Evolutionary conservation across 345 rosid genomes (phyloP), one percentile per base, ranked within the genome.

Genomic region (Conringia planisiliqua): DNA sequence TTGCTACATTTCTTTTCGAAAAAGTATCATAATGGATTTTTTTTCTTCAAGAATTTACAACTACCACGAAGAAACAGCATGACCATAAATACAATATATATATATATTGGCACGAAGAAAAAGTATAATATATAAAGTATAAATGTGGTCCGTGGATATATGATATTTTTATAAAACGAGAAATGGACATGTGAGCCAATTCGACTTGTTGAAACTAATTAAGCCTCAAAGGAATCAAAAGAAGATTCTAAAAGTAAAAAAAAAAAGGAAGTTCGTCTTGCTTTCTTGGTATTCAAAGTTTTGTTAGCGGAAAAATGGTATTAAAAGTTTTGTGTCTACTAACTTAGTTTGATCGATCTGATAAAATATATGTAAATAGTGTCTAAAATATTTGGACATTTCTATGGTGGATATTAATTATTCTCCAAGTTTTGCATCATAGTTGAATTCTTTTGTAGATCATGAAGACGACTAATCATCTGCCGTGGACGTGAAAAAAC

Each of bases 381-480:
- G 17, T 58, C 11, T 33, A 6, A 58, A 44, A 32, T 44, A 43
- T 57, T 17, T 32, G 65, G 43, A 40, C 73, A 56, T 55, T 29
- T 18, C 9, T 7, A 14, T 43, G 33, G 67, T 71, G 36, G n/a
- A 33, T 55, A 42, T 73, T 55, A 52, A 48, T 40, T 32, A 30
- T 64, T 42, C 18, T 43, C 43, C 43, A 39, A 62, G 24, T 64
- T 64, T 54, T 64, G 38, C 26, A 54, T 54, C 57, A 73, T 54
- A 33, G 13, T 36, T 54, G 47, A 55, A 56, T 43, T 35, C 33
- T 42, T 40, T 54, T 51, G 20, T 29, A 16, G 27, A 71, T 10
- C 52, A 64, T 46, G 55, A 29, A 30, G 18, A 18, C 43, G 70
- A 62, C 70, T 62, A 38, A 17, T 51, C 47, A 51, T 50, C 40